A percentile compares a stretch with the other conserved stretches of the same genome.
phyloP scores from a whole-genome alignment of 345 rosid genomes.

The Anastatica hierochuntica region DNA sequence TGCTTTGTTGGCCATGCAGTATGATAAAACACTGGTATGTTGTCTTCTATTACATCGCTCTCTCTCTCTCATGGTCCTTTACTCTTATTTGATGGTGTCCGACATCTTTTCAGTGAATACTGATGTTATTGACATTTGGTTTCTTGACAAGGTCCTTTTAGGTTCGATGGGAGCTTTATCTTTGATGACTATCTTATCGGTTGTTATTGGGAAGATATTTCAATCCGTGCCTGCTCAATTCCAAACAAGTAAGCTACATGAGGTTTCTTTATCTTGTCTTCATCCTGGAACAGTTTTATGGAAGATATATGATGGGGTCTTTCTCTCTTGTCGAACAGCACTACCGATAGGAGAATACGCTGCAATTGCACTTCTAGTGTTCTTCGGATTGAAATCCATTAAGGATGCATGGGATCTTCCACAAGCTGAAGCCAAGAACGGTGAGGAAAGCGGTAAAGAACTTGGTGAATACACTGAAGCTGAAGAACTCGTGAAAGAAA shows the following conservation, averaged over 20 bases:
- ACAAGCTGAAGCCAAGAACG: conserved; percentile 37
- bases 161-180: conserved; percentile 98
- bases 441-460: conserved; percentile 44
- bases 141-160: conserved; percentile 74
- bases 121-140: conserved; percentile 19
- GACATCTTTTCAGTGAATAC: conserved; percentile 4
- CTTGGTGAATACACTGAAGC: conserved; percentile 86
- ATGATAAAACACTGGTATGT: conserved; percentile 82
- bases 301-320: no score
- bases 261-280: no score
- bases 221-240: conserved; percentile 96
- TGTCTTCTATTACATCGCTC: conserved; percentile 16
- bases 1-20: conserved; percentile 98
- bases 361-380: conserved; percentile 75
- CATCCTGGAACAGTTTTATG: no score
- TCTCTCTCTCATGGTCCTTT: background rate
- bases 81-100: no score
- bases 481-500: conserved; percentile 86
- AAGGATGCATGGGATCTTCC: conserved; percentile 98
- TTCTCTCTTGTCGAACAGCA: conserved; percentile 42
- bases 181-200: conserved; percentile 88
- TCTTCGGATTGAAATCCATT: conserved; percentile 92
- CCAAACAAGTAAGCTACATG: conserved; percentile 65
- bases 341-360: conserved; percentile 96
- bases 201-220: conserved; percentile 81